Conservation (phyloP, 208 protist genomes). For the Crithidia sp. region DNA sequence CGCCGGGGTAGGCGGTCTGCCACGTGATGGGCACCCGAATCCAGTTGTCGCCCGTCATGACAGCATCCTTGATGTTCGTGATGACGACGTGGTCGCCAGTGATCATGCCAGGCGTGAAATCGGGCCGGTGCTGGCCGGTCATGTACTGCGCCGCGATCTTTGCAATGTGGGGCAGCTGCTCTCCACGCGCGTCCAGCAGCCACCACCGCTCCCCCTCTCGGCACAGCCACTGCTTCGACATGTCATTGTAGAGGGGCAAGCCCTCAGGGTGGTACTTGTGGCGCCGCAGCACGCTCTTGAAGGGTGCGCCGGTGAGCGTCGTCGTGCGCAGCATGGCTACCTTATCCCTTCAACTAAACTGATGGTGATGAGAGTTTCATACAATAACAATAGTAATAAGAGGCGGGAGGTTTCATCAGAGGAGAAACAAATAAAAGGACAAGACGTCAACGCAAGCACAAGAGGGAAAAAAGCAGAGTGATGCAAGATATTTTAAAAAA, state of each 20-base stretch:
- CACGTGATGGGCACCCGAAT: constrained; percentile 92
- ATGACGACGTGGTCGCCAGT: constrained; percentile 91
- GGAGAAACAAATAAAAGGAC: too few relatives aligned
- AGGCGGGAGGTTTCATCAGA: not conserved
- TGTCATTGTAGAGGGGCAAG: constrained; percentile 88
- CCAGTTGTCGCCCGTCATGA: constrained; percentile 91
- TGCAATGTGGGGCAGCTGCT: constrained; percentile 88
- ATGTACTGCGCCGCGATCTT: constrained; percentile 89
- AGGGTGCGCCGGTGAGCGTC: constrained; percentile 48
- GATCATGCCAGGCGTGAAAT: constrained; percentile 92
- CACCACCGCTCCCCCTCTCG: constrained; percentile 92
- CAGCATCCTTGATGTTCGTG: constrained; percentile 90
- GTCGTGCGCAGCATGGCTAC: constrained; percentile 59
- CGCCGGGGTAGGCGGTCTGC: constrained; percentile 91
- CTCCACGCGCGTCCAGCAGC: constrained; percentile 86
- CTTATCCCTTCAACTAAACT: too few relatives aligned
- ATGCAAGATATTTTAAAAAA: too few relatives aligned
- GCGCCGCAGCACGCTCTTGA: constrained; percentile 91
- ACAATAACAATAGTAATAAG: not conserved
- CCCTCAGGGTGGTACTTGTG: constrained; percentile 91
- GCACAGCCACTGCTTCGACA: constrained; percentile 92
- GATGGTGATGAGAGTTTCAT: not conserved
- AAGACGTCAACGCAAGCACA: too few relatives aligned
- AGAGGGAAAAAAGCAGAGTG: too few relatives aligned
- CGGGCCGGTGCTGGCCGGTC: constrained; percentile 87